Conservation (phyloP, 495 filamentous ascomycete species). For the Gamarada debralockiae region DNA sequence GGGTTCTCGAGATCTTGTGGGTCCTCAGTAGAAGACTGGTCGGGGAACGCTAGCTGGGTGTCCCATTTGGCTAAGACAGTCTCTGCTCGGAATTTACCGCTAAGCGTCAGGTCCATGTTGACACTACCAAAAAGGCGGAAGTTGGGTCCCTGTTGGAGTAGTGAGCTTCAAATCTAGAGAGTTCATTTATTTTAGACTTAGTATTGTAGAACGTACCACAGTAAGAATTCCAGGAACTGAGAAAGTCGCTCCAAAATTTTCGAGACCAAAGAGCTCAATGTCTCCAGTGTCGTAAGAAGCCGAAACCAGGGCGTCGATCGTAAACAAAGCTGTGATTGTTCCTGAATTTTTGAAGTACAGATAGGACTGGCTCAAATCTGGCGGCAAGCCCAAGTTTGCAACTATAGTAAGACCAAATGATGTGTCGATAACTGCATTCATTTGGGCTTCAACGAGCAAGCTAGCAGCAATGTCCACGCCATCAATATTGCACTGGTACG, state of each 20-base stretch:
- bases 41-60: background rate
- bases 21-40: background rate
- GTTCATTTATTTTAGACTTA: no score
- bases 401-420: constrained; percentile 29
- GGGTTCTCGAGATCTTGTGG: background rate
- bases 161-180: no score
- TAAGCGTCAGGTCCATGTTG: background rate
- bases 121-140: background rate
- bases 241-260: no score
- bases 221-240: no score
- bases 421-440: constrained; percentile 18
- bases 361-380: no score
- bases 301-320: no score
- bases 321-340: no score
- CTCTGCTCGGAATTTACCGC: background rate
- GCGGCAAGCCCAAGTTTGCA: constrained; percentile 7
- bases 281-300: no score
- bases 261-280: no score
- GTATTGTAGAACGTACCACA: no score
- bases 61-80: background rate
- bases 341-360: no score
- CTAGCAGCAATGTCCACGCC: constrained; percentile 1
- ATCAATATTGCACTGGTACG: no score
- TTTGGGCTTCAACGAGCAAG: constrained; percentile 21
- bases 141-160: background rate